phyloP scores from a whole-genome alignment of 2,329 filamentous ascomycete species.

The Hypoxylon sp. region DNA sequence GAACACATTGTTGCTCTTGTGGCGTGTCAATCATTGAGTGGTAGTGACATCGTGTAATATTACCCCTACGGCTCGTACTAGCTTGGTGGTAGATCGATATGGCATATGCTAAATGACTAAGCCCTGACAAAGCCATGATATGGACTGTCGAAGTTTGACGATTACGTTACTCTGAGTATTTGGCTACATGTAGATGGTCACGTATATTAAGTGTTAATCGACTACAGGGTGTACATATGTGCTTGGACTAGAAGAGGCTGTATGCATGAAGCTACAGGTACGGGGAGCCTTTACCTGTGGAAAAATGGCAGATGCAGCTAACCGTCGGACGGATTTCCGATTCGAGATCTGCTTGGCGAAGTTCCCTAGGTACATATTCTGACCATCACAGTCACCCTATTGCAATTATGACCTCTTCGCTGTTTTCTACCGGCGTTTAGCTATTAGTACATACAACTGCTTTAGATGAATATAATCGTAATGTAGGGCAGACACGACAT shows the following conservation, averaged over 20 bases:
- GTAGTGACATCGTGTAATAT: constrained; percentile 39
- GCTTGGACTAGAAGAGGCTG: constrained; percentile 40
- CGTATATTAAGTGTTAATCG: constrained; percentile 1
- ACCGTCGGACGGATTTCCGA: constrained; percentile 28
- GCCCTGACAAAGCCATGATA: not conserved
- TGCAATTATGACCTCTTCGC: not conserved
- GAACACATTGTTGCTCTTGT: constrained; percentile 37
- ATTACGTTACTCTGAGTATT: constrained; percentile 7
- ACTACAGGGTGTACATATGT: constrained; percentile 14
- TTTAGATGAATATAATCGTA: too few species aligned
- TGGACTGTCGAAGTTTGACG: constrained; percentile 1
- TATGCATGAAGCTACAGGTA: constrained; percentile 46
- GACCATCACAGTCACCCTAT: not conserved
- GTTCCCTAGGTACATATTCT: not conserved
- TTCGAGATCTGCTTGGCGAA: constrained; percentile 21
- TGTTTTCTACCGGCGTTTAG: not conserved
- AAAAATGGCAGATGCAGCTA: constrained; percentile 41
- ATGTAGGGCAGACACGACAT: not conserved
- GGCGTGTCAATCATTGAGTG: constrained; percentile 19
- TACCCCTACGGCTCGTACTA: constrained; percentile 20
- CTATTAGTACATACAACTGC: not conserved
- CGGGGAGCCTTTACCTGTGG: constrained; percentile 42
- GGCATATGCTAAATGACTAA: constrained; percentile 20
- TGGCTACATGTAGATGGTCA: constrained; percentile 11
- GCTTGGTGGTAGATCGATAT: constrained; percentile 18